Conservation (phyloP, 2,329 filamentous ascomycete species). For the Septoria linicola region DNA sequence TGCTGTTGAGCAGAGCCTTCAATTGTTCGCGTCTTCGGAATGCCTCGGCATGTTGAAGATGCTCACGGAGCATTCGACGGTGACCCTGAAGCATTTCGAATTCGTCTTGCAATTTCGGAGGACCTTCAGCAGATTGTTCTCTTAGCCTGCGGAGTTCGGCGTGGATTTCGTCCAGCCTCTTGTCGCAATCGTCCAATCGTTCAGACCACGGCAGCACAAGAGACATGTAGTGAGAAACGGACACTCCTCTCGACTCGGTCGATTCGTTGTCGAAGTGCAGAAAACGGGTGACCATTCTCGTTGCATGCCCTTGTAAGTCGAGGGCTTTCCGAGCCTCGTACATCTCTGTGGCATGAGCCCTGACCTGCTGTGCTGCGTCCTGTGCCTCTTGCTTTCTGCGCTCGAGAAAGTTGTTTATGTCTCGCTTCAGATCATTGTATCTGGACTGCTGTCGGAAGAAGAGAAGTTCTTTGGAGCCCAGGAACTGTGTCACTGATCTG, state of each 20-base stretch:
- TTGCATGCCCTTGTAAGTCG: conserved; percentile 11
- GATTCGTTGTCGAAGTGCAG: conserved; percentile 18
- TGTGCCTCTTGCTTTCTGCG: conserved; percentile 12
- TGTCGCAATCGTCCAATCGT: background rate
- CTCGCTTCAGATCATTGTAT: conserved; percentile 13
- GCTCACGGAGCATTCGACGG: background rate
- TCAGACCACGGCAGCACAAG: conserved; percentile 3
- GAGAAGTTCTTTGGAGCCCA: conserved; percentile 7
- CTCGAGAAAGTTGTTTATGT: conserved; percentile 21
- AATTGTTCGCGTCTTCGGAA: conserved; percentile 3
- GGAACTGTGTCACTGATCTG: conserved; percentile 10
- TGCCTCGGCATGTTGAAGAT: conserved; percentile 1
- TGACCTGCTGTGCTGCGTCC: conserved; percentile 5
- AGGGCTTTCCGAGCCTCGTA: background rate
- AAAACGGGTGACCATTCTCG: conserved; percentile 20
- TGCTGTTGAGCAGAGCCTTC: conserved; percentile 12
- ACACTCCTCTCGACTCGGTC: conserved; percentile 1
- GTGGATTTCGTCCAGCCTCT: background rate
- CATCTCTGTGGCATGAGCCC: background rate
- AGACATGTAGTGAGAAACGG: conserved; percentile 8
- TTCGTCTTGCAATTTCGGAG: background rate
- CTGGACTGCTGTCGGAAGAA: conserved; percentile 21
- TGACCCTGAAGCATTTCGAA: background rate
- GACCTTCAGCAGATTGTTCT: background rate
- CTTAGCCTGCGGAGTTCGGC: background rate